Base-by-base conservation (phyloP, 305 asterid genomes). In the Ilex paraguariensis region DNA sequence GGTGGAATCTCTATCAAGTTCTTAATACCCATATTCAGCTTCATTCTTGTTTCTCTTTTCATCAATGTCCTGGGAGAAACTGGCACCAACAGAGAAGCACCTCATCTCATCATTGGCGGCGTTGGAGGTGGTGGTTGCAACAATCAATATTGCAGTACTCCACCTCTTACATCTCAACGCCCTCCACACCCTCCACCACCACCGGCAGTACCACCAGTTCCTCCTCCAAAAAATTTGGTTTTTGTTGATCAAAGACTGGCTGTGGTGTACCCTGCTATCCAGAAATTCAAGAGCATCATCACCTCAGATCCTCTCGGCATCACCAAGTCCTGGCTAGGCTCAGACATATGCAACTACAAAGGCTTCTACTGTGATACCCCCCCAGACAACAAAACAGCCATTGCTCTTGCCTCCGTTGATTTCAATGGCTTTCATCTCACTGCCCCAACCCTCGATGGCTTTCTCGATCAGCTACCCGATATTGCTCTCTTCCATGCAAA, bases 401-500 rank as follows among this genome's bases (percentile, higher is more conserved):
- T 75, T 17, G 86, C 95, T 3, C 74, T 89, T 15, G 95, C 95
- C 6, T 78, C 97, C 16, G 57, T 89, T 31, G 97, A 89, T 66
- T 84, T 89, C 82, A 89, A 79, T 49, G 95, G 89, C 1, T 89
- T 89, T 80, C 87, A 64, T 0, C 73, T 89, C 40, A 12, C 79
- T 2, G 87, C 95, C 1, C 82, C 84, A 3, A 76, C 82, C 6
- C 80, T 89, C 52, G 81, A 62, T 28, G 93, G 83, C 7, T 89
- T 89, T 73, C 85, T 89, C 12, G 95, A 89, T 32, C 77, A 66
- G 59, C 87, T 89, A 17, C 87, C 86, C 0, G 96, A 89, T 73
- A 48, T 89, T 52, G 93, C 91, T 31, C 72, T 89, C 11, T 89
- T 89, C 68, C 96, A 89, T 59, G 93, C 96, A 30, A 87, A 87